These are phyloP conservation scores for Volvox carteri DNA, from an alignment of 163 green algal genomes.

Conservation along the genomic window DNA sequence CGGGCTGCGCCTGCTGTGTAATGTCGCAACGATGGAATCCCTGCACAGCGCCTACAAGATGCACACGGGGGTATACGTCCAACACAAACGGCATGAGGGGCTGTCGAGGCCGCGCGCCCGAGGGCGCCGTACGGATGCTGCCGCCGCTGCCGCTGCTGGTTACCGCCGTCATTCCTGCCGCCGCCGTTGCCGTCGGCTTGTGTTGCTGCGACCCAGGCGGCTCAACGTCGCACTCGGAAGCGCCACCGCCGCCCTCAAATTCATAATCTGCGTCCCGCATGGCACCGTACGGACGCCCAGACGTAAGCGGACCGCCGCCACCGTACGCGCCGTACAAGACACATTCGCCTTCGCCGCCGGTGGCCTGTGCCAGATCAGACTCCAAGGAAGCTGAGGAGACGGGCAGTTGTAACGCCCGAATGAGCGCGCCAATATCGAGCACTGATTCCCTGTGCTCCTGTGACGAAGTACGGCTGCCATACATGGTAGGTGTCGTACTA, in stretches of 20 bases:
- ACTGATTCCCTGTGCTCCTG: too few species aligned
- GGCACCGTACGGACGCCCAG: too few species aligned
- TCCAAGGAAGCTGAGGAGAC: not conserved
- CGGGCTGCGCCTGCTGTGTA: not conserved
- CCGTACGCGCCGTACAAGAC: too few species aligned
- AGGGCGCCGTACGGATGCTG: not conserved
- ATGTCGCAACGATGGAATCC: too few species aligned
- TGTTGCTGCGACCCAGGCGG: not conserved
- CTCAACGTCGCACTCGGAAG: too few species aligned
- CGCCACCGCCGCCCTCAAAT: too few species aligned
- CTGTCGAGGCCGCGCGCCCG: not conserved
- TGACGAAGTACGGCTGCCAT: too few species aligned
- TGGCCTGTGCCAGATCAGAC: not conserved
- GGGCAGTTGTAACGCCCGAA: conserved; percentile 21
- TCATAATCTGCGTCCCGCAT: too few species aligned
- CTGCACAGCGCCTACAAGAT: not conserved
- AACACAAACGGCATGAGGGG: not conserved
- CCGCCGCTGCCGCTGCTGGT: conserved; percentile 3
- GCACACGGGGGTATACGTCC: not conserved
- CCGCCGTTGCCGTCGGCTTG: not conserved
- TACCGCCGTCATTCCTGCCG: not conserved
- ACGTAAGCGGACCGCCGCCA: too few species aligned
- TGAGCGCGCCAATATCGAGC: conserved; percentile 7
- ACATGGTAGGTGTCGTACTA: too few species aligned
- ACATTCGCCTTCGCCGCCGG: not conserved